Percentiles rank a stretch among this genome's conserved stretches.
Conservation (phyloP, 805 yeast genomes). For the Kodamaea leandrae region DNA sequence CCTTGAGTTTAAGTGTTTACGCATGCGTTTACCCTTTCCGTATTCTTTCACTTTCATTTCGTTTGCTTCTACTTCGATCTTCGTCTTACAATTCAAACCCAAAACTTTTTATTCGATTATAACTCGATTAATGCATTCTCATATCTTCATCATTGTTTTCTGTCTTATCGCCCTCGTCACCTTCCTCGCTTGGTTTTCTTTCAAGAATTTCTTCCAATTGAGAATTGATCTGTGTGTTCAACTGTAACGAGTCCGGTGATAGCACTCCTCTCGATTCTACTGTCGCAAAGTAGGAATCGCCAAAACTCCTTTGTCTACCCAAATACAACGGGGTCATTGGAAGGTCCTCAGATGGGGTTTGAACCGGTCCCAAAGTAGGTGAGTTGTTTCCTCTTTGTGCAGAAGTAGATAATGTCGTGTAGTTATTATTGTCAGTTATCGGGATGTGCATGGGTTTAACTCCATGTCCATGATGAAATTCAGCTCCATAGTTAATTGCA, state of each 20-base stretch:
- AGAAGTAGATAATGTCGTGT: constrained; percentile 9
- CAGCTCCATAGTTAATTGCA: constrained; percentile 10
- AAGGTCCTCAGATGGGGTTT: constrained; percentile 40
- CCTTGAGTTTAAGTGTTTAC: no score
- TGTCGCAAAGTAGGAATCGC: constrained; percentile 15
- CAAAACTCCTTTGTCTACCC: constrained; percentile 4
- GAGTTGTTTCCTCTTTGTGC: constrained; percentile 11
- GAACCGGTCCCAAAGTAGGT: constrained; percentile 40
- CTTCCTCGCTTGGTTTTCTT: constrained; percentile 9
- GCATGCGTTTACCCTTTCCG: no score
- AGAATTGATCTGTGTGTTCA: not conserved
- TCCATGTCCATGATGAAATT: not conserved
- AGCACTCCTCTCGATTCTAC: constrained; percentile 6
- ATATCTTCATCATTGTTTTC: not conserved
- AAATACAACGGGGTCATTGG: constrained; percentile 43
- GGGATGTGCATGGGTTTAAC: constrained; percentile 13
- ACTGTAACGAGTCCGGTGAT: constrained; percentile 7
- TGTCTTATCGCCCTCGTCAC: constrained; percentile 8
- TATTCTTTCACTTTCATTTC: not conserved
- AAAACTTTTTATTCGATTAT: not conserved
- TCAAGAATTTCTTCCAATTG: constrained; percentile 9
- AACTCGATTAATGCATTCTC: not conserved
- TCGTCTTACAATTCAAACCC: no score
- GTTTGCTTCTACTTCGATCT: not conserved
- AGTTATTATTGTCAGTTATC: constrained; percentile 8